phyloP scores from a whole-genome alignment of 2,329 filamentous ascomycete species.

The Huntiella decipiens region DNA sequence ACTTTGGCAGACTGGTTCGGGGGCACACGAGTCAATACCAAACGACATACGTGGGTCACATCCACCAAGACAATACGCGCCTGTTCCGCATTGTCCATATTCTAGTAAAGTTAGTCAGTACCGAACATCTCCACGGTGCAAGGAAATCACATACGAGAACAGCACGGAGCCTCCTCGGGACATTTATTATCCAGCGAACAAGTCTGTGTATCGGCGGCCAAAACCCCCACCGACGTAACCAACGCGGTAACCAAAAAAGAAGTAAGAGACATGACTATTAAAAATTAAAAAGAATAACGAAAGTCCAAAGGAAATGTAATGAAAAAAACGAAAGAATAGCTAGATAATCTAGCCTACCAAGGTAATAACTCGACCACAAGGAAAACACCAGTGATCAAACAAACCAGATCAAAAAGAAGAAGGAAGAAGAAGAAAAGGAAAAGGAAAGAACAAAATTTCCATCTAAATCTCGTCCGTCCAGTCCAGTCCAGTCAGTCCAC shows the following conservation, averaged over 20 bases:
- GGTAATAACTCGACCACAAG: background rate
- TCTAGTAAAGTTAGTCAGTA: constrained; percentile 29
- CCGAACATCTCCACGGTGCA: background rate
- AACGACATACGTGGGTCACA: constrained; percentile 79
- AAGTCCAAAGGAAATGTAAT: background rate
- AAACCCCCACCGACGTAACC: background rate
- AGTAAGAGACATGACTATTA: constrained; percentile 3
- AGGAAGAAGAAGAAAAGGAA: constrained; percentile 1
- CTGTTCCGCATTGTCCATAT: constrained; percentile 82
- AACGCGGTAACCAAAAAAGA: constrained; percentile 4
- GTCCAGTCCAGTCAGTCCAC: too few species aligned
- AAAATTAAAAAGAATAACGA: background rate
- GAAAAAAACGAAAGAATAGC: background rate
- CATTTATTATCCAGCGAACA: constrained; percentile 41
- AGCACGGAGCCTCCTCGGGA: constrained; percentile 55
- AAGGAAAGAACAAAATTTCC: background rate
- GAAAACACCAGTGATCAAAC: constrained; percentile 1
- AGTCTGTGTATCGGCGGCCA: constrained; percentile 14
- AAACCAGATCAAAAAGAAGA: background rate
- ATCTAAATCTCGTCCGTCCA: too few species aligned
- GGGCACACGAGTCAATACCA: constrained; percentile 66
- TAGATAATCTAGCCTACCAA: background rate
- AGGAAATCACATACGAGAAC: constrained; percentile 46
- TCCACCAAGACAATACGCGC: constrained; percentile 87
- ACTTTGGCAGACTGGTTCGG: constrained; percentile 63